Conservation (phyloP, 176 grass and related monocot species). For the Zoysia japonica region DNA sequence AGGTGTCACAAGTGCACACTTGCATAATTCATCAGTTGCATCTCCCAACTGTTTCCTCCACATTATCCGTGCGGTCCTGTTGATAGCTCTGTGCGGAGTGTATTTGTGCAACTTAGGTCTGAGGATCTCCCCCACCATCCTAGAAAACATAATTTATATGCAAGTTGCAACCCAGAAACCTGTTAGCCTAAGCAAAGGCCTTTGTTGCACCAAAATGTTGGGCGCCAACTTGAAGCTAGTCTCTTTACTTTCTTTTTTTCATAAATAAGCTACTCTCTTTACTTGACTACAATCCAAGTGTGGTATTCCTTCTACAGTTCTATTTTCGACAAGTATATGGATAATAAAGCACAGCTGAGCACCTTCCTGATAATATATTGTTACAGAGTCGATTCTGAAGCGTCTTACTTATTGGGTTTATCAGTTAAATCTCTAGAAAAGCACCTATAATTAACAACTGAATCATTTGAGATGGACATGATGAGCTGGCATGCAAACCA, state of each 20-base stretch:
- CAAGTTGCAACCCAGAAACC: conserved; percentile 39
- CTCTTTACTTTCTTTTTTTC: background rate
- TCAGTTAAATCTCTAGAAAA: background rate
- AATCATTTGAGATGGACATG: background rate
- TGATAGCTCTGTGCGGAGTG: conserved; percentile 12
- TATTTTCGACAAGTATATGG: conserved; percentile 25
- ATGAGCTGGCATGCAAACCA: conserved; percentile 26
- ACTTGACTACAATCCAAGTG: background rate
- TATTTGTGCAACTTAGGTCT: background rate
- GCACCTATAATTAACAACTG: background rate
- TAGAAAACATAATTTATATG: conserved; percentile 8
- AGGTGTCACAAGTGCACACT: conserved; percentile 43
- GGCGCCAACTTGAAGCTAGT: conserved; percentile 22
- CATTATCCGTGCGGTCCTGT: conserved; percentile 31
- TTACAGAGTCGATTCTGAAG: background rate
- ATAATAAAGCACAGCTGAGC: background rate
- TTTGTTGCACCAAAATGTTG: conserved; percentile 25
- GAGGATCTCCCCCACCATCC: background rate
- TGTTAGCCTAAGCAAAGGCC: conserved; percentile 26
- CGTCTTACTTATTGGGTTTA: background rate
- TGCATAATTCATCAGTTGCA: conserved; percentile 41
- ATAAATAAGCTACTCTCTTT: conserved; percentile 4
- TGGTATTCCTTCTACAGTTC: background rate
- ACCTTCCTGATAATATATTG: background rate
- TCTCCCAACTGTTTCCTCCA: conserved; percentile 32